phyloP scores from a whole-genome alignment of 176 grass and related monocot genomes.

The Musa troglodytarum region DNA sequence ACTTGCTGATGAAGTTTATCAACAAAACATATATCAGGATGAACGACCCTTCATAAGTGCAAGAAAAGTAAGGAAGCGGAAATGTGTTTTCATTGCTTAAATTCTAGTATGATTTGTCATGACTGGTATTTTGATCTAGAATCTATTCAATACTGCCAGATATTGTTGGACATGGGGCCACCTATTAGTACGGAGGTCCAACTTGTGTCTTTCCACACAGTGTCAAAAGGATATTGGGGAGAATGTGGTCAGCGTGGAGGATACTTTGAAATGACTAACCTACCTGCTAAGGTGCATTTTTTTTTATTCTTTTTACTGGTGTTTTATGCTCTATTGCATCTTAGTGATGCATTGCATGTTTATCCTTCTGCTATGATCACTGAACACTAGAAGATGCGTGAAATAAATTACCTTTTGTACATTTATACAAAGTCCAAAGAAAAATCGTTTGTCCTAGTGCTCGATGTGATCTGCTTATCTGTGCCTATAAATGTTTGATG shows the following conservation, averaged over 20 bases:
- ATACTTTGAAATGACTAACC: slow-evolving; percentile 99
- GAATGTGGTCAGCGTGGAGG: slow-evolving; percentile 98
- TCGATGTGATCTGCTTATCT: too few relatives aligned
- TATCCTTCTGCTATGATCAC: too few relatives aligned
- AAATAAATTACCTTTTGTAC: too few relatives aligned
- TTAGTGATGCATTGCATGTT: too few relatives aligned
- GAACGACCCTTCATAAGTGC: slow-evolving; percentile 91
- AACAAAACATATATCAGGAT: slow-evolving; percentile 95
- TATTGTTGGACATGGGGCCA: slow-evolving; percentile 76
- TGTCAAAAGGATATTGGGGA: slow-evolving; percentile 99
- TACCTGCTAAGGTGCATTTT: slow-evolving; percentile 65
- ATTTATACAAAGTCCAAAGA: too few relatives aligned
- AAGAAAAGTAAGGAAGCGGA: slow-evolving; percentile 48
- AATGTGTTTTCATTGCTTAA: background rate
- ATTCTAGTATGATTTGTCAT: slow-evolving; percentile 11
- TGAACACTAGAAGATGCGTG: too few relatives aligned
- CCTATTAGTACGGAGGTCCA: slow-evolving; percentile 83
- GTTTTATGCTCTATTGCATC: too few relatives aligned
- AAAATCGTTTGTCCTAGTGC: too few relatives aligned
- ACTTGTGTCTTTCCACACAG: slow-evolving; percentile 92
- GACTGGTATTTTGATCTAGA: slow-evolving; percentile 5
- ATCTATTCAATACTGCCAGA: slow-evolving; percentile 36
- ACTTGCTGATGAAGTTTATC: slow-evolving; percentile 99
- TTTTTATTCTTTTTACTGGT: slow-evolving; percentile 1
- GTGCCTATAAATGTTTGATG: too few relatives aligned